Base-by-base conservation (phyloP, 2,329 filamentous ascomycete genomes). In the Scedosporium dehoogii region DNA sequence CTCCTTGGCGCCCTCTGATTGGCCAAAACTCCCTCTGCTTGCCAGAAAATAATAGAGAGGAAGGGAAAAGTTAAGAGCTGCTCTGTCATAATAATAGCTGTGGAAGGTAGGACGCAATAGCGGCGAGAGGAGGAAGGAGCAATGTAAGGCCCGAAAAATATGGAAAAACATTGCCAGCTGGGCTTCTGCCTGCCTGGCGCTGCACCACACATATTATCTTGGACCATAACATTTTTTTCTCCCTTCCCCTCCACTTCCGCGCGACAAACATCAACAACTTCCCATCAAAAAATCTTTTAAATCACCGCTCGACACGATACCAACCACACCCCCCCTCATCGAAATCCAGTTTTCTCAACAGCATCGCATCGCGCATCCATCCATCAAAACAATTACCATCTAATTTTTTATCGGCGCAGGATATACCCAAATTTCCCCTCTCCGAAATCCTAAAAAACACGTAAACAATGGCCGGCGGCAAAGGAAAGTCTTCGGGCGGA, bases 401-500 rank as follows among this genome's bases (percentile, higher is more conserved):
- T 27, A 23, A 27, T 23, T 14, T 55, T 27, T 55, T 23, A 27
- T 55, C 51, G 23, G 51, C 23, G 12, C 21, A 18, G 51, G 6
- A 29, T 27, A 23, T 29, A 10, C 51, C 51, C 18, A 55, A 23
- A 27, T 55, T 55, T n/a, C 6, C 51, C 12, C 21, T n/a, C 51
- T 27, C 18, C 14, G 25, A 44, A 14, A 18, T 10, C 38, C 10
- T 23, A n/a, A 51, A 25, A 16, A 41, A 53, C 16, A 51, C 21
- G 53, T 67, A 64, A 68, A 78, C 74, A 78, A 85, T 86, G 83
- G 76, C 92, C 73, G 92, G 92, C 74, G 92, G 92, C 80, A 97
- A 97, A 84, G 92, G 92, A 84, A 96, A 92, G 82, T 91, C 87
- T 67, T 85, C 88, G 69, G 92, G 92, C 71, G 92, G 92, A 73